Evolutionary conservation across 306 rosid genomes (phyloP).

Genomic region (Leucaena leucocephala): DNA sequence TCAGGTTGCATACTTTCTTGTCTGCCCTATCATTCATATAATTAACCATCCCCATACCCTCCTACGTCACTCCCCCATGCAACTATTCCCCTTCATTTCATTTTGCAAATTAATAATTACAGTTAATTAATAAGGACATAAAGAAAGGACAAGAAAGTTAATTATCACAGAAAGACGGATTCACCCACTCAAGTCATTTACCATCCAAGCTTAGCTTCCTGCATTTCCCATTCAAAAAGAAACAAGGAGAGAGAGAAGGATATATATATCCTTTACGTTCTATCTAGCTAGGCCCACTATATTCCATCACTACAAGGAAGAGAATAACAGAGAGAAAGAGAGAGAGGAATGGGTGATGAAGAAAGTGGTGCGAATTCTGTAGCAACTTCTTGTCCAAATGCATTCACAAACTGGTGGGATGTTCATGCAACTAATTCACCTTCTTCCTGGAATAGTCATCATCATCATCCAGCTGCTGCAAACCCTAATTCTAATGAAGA

Average conservation of each 20-base stretch:
- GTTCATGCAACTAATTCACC: conserved; percentile 40
- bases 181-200: not conserved
- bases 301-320: not conserved
- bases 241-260: not conserved
- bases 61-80: conserved; percentile 55
- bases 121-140: no score
- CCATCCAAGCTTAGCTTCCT: not conserved
- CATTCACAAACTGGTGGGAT: conserved; percentile 78
- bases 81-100: no score
- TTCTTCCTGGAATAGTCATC: conserved; percentile 51
- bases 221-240: no score
- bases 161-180: no score
- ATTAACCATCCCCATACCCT: conserved; percentile 35
- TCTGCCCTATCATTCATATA: conserved; percentile 60
- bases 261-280: not conserved
- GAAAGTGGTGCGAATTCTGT: conserved; percentile 67
- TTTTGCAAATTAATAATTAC: no score
- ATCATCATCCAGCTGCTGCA: not conserved
- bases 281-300: not conserved
- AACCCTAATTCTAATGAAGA: conserved; percentile 71
- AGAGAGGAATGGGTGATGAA: conserved; percentile 55
- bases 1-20: conserved; percentile 74
- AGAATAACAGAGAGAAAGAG: not conserved
- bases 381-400: conserved; percentile 57
- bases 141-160: no score